Conservation (phyloP, 371 early-diverging fungal genomes). For the Paraphysoderma sedebokerense region DNA sequence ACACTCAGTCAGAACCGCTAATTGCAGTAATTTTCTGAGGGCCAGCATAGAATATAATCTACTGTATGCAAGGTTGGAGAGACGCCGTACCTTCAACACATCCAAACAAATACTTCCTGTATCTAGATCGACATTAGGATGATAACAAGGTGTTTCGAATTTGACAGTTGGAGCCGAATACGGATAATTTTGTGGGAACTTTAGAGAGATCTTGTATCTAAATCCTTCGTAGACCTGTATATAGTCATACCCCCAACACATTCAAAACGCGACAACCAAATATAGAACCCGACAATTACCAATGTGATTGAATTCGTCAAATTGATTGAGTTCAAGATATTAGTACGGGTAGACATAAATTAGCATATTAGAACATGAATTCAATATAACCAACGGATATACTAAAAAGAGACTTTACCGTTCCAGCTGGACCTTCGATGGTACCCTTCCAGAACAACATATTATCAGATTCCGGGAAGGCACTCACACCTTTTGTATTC, state of each 20-base stretch:
- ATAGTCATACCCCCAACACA: background rate
- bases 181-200: conserved; percentile 44
- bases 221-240: conserved; percentile 29
- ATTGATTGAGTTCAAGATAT: no score
- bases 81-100: conserved; percentile 28
- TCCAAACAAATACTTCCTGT: conserved; percentile 46
- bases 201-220: conserved; percentile 33
- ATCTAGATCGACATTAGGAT: conserved; percentile 50
- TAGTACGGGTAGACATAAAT: no score
- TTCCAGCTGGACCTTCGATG: conserved; percentile 25
- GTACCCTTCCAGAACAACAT: conserved; percentile 37
- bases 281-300: background rate
- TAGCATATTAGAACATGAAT: no score
- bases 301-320: no score
- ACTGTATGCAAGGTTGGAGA: conserved; percentile 1
- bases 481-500: conserved; percentile 30
- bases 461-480: conserved; percentile 39
- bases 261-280: background rate
- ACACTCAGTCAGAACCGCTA: no score
- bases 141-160: conserved; percentile 39
- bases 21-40: background rate
- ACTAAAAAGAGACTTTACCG: conserved; percentile 8
- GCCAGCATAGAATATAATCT: background rate
- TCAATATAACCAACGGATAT: no score
- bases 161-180: conserved; percentile 34